Conservation (phyloP, 768 basidiomycete genomes). For the Tephrocybe rancida region DNA sequence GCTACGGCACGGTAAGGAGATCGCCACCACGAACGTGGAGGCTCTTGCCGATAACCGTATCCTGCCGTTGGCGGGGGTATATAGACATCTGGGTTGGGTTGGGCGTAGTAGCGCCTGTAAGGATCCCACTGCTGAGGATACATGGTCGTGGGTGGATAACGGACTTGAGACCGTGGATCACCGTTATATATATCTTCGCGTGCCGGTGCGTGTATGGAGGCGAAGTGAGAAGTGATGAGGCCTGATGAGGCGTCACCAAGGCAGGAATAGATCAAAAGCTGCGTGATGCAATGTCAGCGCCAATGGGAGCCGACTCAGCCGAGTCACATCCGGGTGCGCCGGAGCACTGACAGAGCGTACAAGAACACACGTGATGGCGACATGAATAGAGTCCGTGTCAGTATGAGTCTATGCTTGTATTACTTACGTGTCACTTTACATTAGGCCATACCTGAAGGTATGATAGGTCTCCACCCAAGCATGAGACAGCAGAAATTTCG, state of each 20-base stretch:
- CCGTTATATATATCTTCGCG: not conserved
- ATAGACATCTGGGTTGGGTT: constrained; percentile 14
- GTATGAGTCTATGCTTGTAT: too few relatives aligned
- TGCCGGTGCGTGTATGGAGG: not conserved
- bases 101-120: constrained; percentile 2
- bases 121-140: constrained; percentile 9
- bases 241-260: not conserved
- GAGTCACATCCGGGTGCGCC: too few relatives aligned
- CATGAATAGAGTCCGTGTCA: too few relatives aligned
- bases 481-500: too few relatives aligned
- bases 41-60: constrained; percentile 4
- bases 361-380: too few relatives aligned
- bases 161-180: not conserved
- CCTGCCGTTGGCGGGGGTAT: constrained; percentile 4
- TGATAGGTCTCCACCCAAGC: too few relatives aligned
- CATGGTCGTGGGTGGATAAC: not conserved
- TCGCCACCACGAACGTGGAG: constrained; percentile 3
- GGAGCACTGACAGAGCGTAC: too few relatives aligned
- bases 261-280: not conserved
- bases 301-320: too few relatives aligned
- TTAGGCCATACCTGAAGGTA: too few relatives aligned
- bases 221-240: not conserved
- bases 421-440: too few relatives aligned
- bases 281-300: too few relatives aligned
- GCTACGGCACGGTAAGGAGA: not conserved